phyloP scores from a whole-genome alignment of 306 rosid species.

The Cajanus cajan region DNA sequence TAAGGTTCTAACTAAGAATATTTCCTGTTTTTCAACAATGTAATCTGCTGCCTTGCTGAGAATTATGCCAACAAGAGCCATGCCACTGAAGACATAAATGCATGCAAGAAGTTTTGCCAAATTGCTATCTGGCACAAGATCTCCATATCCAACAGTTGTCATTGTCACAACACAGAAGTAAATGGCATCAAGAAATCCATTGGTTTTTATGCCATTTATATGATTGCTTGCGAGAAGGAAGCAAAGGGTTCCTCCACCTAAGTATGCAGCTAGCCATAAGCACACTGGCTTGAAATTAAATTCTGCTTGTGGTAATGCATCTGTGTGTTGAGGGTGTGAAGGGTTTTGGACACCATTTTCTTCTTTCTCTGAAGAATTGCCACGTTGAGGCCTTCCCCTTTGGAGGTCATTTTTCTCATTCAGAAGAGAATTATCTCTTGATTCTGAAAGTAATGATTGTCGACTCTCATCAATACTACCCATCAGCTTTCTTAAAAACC shows the following conservation, averaged over 20 bases:
- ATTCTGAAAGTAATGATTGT: conserved; percentile 52
- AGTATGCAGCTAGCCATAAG: conserved; percentile 41
- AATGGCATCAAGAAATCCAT: conserved; percentile 63
- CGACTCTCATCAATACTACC: conserved; percentile 47
- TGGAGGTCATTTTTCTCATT: conserved; percentile 48
- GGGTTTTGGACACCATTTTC: conserved; percentile 28
- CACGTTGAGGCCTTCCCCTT: conserved; percentile 37
- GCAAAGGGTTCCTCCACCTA: conserved; percentile 68
- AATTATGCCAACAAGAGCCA: conserved; percentile 66
- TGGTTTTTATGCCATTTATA: conserved; percentile 58
- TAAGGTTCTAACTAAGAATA: conserved; percentile 52
- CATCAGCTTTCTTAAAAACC: conserved; percentile 42
- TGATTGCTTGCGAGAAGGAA: conserved; percentile 64
- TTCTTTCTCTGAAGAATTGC: conserved; percentile 9
- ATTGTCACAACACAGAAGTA: conserved; percentile 88
- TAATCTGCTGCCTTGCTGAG: conserved; percentile 79
- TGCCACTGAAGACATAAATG: conserved; percentile 69
- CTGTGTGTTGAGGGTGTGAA: background rate
- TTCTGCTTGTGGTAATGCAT: conserved; percentile 37
- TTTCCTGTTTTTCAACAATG: conserved; percentile 77
- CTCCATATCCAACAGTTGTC: conserved; percentile 92
- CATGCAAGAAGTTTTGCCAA: conserved; percentile 73
- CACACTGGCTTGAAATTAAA: conserved; percentile 49
- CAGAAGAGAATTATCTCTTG: conserved; percentile 32
- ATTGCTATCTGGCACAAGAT: conserved; percentile 68